Conservation (phyloP, 148 eudicot species). For the Oxyria digyna region DNA sequence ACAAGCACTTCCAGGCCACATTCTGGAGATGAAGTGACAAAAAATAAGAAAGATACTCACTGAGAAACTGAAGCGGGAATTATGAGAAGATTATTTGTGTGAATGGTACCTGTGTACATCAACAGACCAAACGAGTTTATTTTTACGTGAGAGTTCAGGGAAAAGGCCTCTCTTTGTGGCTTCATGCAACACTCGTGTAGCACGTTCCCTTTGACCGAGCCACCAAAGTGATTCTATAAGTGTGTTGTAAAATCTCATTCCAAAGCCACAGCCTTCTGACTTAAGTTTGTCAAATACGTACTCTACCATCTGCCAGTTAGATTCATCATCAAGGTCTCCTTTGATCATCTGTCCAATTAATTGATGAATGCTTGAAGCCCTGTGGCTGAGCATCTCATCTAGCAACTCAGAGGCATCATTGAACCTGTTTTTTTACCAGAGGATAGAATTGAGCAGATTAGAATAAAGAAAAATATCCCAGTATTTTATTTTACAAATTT, state of each 20-base stretch:
- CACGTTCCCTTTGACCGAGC: conserved; percentile 85
- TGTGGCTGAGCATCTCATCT: conserved; percentile 73
- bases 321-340: conserved; percentile 77
- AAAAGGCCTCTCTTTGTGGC: conserved; percentile 83
- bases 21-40: conserved; percentile 34
- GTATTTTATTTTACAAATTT: background rate
- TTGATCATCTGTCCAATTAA: conserved; percentile 85
- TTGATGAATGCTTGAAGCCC: conserved; percentile 77
- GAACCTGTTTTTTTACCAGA: conserved; percentile 31
- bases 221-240: conserved; percentile 93
- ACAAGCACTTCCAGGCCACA: conserved; percentile 93
- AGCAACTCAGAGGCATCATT: conserved; percentile 51
- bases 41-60: background rate
- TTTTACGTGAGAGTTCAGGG: conserved; percentile 73
- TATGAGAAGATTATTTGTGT: background rate
- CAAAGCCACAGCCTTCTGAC: conserved; percentile 82
- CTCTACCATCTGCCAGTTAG: conserved; percentile 96
- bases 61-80: background rate
- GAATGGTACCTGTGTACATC: conserved; percentile 78
- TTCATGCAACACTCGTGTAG: conserved; percentile 79
- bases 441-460: background rate
- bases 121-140: conserved; percentile 77
- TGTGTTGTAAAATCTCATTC: conserved; percentile 80
- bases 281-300: conserved; percentile 88
- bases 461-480: background rate